Evolutionary conservation across 1,284 basidiomycete genomes (phyloP).

Genomic region (Puccinia polysora): DNA sequence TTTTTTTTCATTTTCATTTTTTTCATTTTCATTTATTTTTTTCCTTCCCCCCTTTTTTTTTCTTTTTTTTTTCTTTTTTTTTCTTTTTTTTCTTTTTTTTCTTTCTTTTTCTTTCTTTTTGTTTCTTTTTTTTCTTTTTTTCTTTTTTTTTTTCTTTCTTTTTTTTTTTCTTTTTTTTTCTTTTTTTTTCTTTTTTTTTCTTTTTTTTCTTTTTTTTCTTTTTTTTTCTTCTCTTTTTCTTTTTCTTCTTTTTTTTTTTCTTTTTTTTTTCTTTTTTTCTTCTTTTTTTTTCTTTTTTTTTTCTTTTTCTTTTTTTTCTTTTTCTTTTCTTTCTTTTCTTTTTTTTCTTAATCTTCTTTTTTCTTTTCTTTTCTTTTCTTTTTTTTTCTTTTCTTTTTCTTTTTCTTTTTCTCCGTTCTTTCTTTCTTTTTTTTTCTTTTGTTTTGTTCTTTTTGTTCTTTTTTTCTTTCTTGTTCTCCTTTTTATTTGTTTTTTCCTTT

Average conservation of each 20-base stretch:
- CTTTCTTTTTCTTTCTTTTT: neutral
- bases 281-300: conserved; percentile 2
- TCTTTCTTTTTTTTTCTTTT: no score
- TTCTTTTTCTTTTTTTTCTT: neutral
- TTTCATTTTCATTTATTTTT: neutral
- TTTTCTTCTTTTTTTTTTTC: neutral
- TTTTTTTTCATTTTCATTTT: conserved; percentile 1
- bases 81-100: neutral
- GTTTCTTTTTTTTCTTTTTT: conserved; percentile 11
- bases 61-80: neutral
- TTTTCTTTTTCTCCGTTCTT: no score
- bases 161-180: neutral
- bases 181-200: neutral
- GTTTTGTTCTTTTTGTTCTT: no score
- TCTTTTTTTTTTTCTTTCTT: conserved; percentile 1
- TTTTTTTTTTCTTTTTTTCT: neutral
- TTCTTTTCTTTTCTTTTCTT: neutral
- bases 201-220: neutral
- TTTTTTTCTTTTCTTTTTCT: neutral
- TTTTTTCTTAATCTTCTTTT: no score
- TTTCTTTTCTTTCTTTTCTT: neutral
- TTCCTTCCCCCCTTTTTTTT: neutral
- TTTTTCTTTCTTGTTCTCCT: no score
- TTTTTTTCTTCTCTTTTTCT: neutral
- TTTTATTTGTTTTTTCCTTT: no score